A percentile compares a stretch with the other conserved stretches of the same genome.
Conservation (phyloP, 805 yeast genomes). For the Cyberlindnera sargentensis region DNA sequence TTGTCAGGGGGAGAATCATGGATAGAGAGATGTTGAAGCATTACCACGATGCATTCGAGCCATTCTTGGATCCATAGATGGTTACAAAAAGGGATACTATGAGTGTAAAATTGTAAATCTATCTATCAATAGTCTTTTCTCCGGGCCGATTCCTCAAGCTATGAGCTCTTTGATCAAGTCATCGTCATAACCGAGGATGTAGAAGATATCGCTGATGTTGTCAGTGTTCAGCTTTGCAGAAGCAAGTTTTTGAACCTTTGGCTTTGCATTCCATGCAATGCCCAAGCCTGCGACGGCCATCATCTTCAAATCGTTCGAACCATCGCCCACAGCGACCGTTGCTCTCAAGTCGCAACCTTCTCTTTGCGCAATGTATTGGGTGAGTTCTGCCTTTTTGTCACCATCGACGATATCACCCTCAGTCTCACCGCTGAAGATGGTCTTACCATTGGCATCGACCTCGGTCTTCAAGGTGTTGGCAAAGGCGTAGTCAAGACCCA, state of each 20-base stretch:
- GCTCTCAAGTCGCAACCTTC: slow-evolving; percentile 43
- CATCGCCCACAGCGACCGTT: slow-evolving; percentile 90
- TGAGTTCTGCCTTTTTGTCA: slow-evolving; percentile 70
- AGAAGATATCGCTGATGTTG: slow-evolving; percentile 68
- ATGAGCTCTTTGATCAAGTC: slow-evolving; percentile 34
- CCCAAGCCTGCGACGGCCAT: slow-evolving; percentile 92
- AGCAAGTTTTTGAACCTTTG: slow-evolving; percentile 77
- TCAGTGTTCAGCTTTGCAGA: slow-evolving; percentile 74
- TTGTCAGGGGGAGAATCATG: slow-evolving; percentile 47
- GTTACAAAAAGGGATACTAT: too few relatives aligned
- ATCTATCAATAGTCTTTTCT: neutral
- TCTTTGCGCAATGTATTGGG: slow-evolving; percentile 51
- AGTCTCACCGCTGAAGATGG: slow-evolving; percentile 65
- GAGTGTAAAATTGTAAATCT: too few relatives aligned
- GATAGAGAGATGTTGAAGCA: slow-evolving; percentile 1
- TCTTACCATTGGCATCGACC: slow-evolving; percentile 35
- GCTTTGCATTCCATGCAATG: slow-evolving; percentile 96
- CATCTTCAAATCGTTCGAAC: slow-evolving; percentile 92
- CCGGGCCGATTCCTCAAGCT: neutral
- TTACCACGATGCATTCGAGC: neutral
- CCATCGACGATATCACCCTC: slow-evolving; percentile 85
- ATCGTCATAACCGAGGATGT: slow-evolving; percentile 70
- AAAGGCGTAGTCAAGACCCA: slow-evolving; percentile 79
- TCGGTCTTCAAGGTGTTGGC: slow-evolving; percentile 64
- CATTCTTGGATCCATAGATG: too few relatives aligned